phyloP scores from a whole-genome alignment of 371 early-diverging fungal genomes.

The Lichtheimia hyalospora region DNA sequence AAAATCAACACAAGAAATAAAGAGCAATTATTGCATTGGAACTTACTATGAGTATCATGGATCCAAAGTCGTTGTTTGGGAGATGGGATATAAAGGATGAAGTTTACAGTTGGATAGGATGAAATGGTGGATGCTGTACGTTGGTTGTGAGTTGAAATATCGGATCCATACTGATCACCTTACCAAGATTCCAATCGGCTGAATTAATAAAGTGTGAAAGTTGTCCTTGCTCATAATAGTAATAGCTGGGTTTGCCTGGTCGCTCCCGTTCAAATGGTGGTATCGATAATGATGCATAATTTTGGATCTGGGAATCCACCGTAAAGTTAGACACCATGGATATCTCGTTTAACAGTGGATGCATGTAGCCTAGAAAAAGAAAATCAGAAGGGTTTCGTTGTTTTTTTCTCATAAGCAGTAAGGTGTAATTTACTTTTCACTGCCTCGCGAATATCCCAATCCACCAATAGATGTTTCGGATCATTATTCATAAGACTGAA shows the following conservation, averaged over 20 bases:
- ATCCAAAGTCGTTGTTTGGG: slow-evolving; percentile 61
- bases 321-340: slow-evolving; percentile 55
- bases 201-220: slow-evolving; percentile 85
- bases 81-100: slow-evolving; percentile 83
- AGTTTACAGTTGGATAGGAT: slow-evolving; percentile 79
- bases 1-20: neutral
- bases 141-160: neutral
- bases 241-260: slow-evolving; percentile 36
- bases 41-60: slow-evolving; percentile 50
- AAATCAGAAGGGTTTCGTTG: neutral
- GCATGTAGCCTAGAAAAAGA: slow-evolving; percentile 34
- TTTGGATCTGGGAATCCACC: slow-evolving; percentile 71
- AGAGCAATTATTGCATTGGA: neutral
- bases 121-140: slow-evolving; percentile 78
- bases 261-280: slow-evolving; percentile 49
- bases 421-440: slow-evolving; percentile 47
- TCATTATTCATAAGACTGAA: slow-evolving; percentile 81
- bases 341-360: slow-evolving; percentile 52
- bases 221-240: slow-evolving; percentile 55
- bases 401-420: neutral
- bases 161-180: neutral
- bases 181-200: slow-evolving; percentile 90
- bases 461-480: slow-evolving; percentile 55
- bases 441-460: slow-evolving; percentile 76
- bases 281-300: slow-evolving; percentile 72